Evolutionary conservation across 2,329 filamentous ascomycete species (phyloP).

Genomic region (Pseudogymnoascus verrucosus): DNA sequence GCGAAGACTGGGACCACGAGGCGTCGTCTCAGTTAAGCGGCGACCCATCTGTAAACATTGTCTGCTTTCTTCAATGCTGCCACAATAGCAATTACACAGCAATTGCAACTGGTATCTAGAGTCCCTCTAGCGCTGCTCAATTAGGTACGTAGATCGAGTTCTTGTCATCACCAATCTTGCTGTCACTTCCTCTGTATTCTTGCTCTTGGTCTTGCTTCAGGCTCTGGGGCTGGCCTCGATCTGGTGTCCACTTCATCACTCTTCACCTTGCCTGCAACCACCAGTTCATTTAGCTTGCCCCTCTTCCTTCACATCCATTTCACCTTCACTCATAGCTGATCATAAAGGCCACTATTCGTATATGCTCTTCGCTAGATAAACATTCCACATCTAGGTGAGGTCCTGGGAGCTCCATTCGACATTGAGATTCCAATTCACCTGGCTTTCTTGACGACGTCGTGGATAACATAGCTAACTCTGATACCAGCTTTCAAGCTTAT

Average conservation of each 20-base stretch:
- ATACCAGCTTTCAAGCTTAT: not conserved
- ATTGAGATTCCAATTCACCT: not conserved
- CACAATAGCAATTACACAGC: not conserved
- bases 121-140: slow-evolving; percentile 13
- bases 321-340: not conserved
- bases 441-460: not conserved
- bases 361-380: not conserved
- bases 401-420: not conserved
- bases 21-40: not conserved
- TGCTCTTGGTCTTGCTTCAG: not conserved
- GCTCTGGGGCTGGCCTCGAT: not conserved
- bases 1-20: not conserved
- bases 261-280: not conserved
- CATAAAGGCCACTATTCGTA: not conserved
- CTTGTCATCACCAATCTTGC: not conserved
- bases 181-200: not conserved
- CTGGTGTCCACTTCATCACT: not conserved
- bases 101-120: slow-evolving; percentile 12
- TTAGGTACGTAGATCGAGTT: not conserved
- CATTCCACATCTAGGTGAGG: not conserved
- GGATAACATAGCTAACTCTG: not conserved
- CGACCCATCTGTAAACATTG: not conserved
- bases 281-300: not conserved
- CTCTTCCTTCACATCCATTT: not conserved
- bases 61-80: not conserved